Base-by-base conservation (phyloP, 1,284 basidiomycete species). In the Lentinus polychrous region DNA sequence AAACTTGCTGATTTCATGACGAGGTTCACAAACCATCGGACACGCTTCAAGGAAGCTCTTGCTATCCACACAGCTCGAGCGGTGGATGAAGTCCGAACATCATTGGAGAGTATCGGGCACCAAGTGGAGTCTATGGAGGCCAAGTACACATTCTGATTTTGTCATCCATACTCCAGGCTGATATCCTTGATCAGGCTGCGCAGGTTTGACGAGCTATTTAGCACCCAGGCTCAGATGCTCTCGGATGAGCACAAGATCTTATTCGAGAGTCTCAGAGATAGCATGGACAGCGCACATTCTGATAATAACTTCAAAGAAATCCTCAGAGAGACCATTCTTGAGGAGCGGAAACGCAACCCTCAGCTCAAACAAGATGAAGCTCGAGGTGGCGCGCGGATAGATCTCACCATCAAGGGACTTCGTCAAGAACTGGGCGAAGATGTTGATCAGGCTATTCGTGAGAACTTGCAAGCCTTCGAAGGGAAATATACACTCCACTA, bases 401-500 rank as follows among this genome's bases (percentile, higher is more conserved):
- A 12, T 10, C 36, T 36, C 38, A 42, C 27, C 18, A 33, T 61
- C 14, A 48, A 60, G 49, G 59, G 63, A 41, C 51, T 71, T 14
- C 62, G 55, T 35, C 52, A 49, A 24, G 60, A 65, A 0, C 27
- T 63, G 11, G 39, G 39, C 1, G 55, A 58, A n/a, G 60, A 64
- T 7, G 57, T 60, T 5, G 57, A 58, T 23, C 44, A 49, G 10
- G 54, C 57, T 0, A 57, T 62, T 20, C 46, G 52, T 24, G 60
- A 60, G 37, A 68, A 69, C 49, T 33, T 55, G 22, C 48, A 48
- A 2, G 12, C 58, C 1, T 68, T 67, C 48, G 54, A 56, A 23
- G 50, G 62, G 31, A 68, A 69, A 51, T 66, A 68, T 40, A 55
- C 56, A 36, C 53, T 66, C 36, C 64, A 67, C 36, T 58, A 58